Evolutionary conservation across 2,329 filamentous ascomycete genomes (phyloP), one percentile per base, ranked within the genome.

Genomic region (Lomentospora prolificans): DNA sequence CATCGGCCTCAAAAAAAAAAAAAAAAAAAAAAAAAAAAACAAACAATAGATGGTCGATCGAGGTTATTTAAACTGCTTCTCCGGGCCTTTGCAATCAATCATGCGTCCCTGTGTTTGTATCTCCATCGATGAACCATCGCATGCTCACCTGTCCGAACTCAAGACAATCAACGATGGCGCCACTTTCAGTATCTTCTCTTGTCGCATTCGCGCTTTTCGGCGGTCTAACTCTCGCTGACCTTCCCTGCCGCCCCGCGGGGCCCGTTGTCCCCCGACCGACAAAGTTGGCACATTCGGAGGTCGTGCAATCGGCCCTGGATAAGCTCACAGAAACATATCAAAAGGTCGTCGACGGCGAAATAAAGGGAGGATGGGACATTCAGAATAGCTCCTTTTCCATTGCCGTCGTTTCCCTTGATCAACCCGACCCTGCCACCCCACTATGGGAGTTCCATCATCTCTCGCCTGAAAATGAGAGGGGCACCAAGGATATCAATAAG

Each of bases 381-480:
- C 58, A 63, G 0, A 71, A 72, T 30, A 64, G 66, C 0, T 73
- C 71, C 0, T 72, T 75, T 57, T 73, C 72, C 0, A 50, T 72
- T 0, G 67, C 65, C 2, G 53, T 72, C 2, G 59, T 72, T 4
- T 69, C 67, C 9, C 58, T 63, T 3, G 62, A 67, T 19, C 66
- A 69, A 31, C 30, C 58, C 0, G 57, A 64, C 4, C 56, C 63
- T 8, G 56, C 58, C 4, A 56, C 61, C 2, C 66, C 67, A 2
- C 25, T 73, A 4, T 75, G 71, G 71, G 68, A 74, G 55, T 72
- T 72, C 48, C 72, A 74, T 46, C 70, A 74, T 50, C 64, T 70
- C 1, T 65, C 66, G 3, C 55, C 63, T 1, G 61, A 53, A 3
- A 74, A 72, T 25, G 59, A 62, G 6, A 62, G 65, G 12, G 70